Conservation (phyloP, 148 eudicot genomes). For the Chenopodium suecicum region DNA sequence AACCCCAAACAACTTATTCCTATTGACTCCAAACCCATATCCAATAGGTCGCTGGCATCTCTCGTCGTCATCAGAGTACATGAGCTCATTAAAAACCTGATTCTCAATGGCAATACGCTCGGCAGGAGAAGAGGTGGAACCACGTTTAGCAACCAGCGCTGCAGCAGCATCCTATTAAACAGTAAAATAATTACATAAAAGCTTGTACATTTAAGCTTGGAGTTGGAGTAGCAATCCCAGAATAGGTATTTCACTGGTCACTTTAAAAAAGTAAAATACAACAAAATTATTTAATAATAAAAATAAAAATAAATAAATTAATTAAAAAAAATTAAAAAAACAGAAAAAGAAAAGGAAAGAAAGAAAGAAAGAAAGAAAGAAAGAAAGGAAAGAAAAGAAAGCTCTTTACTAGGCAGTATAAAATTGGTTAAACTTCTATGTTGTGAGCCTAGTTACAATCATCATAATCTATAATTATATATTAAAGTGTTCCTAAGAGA, state of each 20-base stretch:
- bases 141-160: constrained; percentile 32
- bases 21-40: constrained; percentile 33
- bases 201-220: background rate
- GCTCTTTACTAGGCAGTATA: background rate
- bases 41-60: constrained; percentile 28
- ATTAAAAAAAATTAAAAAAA: too few species aligned
- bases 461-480: background rate
- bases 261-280: background rate
- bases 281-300: too few species aligned
- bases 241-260: background rate
- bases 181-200: background rate
- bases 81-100: constrained; percentile 39
- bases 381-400: too few species aligned
- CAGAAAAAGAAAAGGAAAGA: too few species aligned
- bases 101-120: constrained; percentile 29
- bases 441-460: background rate
- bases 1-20: constrained; percentile 21
- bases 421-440: background rate
- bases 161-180: constrained; percentile 33
- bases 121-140: constrained; percentile 28
- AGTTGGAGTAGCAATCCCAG: background rate
- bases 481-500: too few species aligned
- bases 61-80: constrained; percentile 40
- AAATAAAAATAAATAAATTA: too few species aligned
- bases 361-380: too few species aligned